Conservation (phyloP, 371 early-diverging fungal species). For the Lichtheimia hyalospora region DNA sequence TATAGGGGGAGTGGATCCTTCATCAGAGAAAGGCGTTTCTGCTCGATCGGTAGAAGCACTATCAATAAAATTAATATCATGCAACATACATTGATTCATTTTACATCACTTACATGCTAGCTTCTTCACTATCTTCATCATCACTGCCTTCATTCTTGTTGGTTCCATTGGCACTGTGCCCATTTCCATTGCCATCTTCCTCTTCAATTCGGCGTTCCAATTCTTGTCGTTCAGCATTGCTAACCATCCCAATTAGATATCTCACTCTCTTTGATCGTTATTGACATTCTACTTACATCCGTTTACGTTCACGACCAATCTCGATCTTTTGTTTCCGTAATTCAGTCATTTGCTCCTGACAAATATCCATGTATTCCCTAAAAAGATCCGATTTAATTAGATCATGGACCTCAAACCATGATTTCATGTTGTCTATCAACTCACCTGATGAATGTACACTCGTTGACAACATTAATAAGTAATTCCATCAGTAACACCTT, state of each 20-base stretch:
- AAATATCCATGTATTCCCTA: conserved; percentile 64
- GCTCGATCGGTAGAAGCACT: conserved; percentile 3
- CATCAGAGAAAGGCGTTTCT: neutral
- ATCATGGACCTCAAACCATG: too few relatives aligned
- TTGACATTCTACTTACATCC: conserved; percentile 26
- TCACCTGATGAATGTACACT: conserved; percentile 43
- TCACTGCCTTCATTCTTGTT: conserved; percentile 6
- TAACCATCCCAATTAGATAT: neutral
- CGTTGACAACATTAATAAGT: conserved; percentile 51
- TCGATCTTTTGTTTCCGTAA: conserved; percentile 67
- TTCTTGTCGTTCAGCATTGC: conserved; percentile 33
- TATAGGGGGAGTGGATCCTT: too few relatives aligned
- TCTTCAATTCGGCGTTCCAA: conserved; percentile 32
- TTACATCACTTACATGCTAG: conserved; percentile 22
- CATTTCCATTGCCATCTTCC: conserved; percentile 16
- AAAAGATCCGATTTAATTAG: neutral
- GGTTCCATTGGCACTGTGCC: conserved; percentile 3
- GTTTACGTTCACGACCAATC: conserved; percentile 60
- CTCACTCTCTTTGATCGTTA: too few relatives aligned
- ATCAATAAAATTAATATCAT: neutral
- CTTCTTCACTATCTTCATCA: conserved; percentile 20
- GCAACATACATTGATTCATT: conserved; percentile 17
- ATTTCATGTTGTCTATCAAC: neutral
- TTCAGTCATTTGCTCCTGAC: conserved; percentile 52
- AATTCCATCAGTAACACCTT: conserved; percentile 52